Evolutionary conservation across 768 basidiomycete species (phyloP), one percentile per base, ranked within the genome.

Genomic region (Rhizopogon sp.): DNA sequence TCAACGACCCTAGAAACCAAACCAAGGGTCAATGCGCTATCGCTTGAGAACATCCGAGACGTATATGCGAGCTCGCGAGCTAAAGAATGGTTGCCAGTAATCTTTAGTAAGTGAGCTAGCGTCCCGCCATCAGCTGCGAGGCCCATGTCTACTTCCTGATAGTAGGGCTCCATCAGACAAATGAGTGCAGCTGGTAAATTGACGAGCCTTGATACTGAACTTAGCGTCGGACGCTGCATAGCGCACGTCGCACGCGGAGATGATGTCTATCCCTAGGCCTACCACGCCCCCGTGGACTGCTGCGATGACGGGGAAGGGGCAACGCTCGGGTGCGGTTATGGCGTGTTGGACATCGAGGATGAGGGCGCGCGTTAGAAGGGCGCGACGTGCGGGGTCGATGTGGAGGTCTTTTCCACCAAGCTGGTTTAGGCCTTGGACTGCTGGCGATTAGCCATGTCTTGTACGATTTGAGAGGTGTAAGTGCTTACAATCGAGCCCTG

Each of bases 121-220:
- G 90, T 84, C 0, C 94, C 94, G 40, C 94, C 84, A 64, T 95
- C 93, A 0, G 93, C 87, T 2, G 93, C 93, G 0, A 96, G 75
- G 0, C 89, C 93, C 25, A 93, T 79, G 63, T 93, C 89, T 3
- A 92, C 85, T 76, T 95, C 90, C 90, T 92, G 63, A 43, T 10
- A 22, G 35, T n/a, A 40, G 20, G 35, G 8, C n/a, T n/a, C 44
- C 25, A 14, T 54, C 42, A 49, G 16, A 41, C 28, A 59, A 44
- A 41, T 8, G 50, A 55, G 31, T 16, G 13, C 2, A 46, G n/a
- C 11, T 37, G 16, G 29, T 11, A 22, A 43, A 39, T 28, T 45
- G 1, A 56, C 76, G 47, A 43, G 85, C 91, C 73, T 91, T 88
- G 72, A 96, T 87, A 6, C 81, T 76, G 64, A 94, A 91, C 2